Evolutionary conservation across 2,329 filamentous ascomycete species (phyloP).

Genomic region (Penicillium griseofulvum): DNA sequence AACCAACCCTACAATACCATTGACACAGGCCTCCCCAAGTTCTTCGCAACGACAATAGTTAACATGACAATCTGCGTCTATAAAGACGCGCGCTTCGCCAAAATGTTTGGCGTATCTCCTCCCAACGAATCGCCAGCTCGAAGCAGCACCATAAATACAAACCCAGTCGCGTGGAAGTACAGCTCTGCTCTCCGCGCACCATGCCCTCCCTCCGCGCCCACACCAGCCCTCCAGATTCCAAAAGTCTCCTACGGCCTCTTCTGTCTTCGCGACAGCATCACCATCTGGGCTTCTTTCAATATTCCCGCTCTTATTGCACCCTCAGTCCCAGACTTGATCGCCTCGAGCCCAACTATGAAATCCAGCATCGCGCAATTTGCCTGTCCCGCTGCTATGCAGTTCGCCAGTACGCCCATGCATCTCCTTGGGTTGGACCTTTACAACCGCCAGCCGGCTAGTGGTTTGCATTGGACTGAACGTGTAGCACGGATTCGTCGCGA

Average conservation of each 20-base stretch:
- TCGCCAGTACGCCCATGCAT: constrained; percentile 79
- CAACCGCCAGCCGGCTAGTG: constrained; percentile 58
- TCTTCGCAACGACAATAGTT: constrained; percentile 72
- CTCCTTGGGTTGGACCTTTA: constrained; percentile 83
- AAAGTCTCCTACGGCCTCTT: constrained; percentile 74
- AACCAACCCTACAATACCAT: constrained; percentile 58
- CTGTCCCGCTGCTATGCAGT: constrained; percentile 74
- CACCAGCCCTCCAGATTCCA: constrained; percentile 54
- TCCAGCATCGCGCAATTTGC: constrained; percentile 71
- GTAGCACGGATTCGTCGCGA: constrained; percentile 66
- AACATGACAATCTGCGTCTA: constrained; percentile 85
- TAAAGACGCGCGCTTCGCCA: constrained; percentile 83
- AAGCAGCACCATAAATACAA: constrained; percentile 9
- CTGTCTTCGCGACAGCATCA: constrained; percentile 77
- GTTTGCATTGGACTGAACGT: constrained; percentile 57
- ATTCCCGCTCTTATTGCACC: constrained; percentile 77
- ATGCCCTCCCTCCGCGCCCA: not conserved
- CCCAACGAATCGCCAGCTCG: constrained; percentile 37
- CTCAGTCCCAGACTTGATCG: constrained; percentile 56
- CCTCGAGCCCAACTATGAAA: constrained; percentile 46
- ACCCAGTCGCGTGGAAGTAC: not conserved
- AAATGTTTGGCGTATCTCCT: constrained; percentile 68
- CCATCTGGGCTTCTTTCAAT: constrained; percentile 91
- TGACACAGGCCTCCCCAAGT: constrained; percentile 75
- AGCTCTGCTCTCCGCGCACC: constrained; percentile 14